phyloP scores from a whole-genome alignment of 2,329 filamentous ascomycete species.

The Cladophialophora chaetospira region DNA sequence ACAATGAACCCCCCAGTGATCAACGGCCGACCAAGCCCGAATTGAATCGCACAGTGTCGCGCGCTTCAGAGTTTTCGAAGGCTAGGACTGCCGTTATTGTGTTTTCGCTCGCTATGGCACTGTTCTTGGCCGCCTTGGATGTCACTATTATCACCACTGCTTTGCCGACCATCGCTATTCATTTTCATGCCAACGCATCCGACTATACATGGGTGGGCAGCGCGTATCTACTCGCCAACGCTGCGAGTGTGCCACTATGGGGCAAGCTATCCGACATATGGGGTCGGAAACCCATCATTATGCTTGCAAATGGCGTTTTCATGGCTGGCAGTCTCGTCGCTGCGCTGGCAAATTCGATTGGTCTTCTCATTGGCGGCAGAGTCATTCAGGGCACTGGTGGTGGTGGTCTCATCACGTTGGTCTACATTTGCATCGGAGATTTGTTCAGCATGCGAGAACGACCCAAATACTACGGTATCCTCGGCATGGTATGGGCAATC shows the following conservation, averaged over 20 bases:
- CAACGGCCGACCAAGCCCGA: slow-evolving; percentile 1
- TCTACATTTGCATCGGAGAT: slow-evolving; percentile 66
- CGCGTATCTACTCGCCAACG: slow-evolving; percentile 49
- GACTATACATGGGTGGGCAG: slow-evolving; percentile 54
- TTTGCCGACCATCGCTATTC: slow-evolving; percentile 46
- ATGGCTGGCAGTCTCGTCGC: slow-evolving; percentile 64
- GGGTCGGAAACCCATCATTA: slow-evolving; percentile 64
- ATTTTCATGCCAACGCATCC: slow-evolving; percentile 46
- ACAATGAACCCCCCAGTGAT: neutral
- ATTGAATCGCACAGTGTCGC: slow-evolving; percentile 33
- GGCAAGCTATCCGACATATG: slow-evolving; percentile 68
- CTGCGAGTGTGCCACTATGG: slow-evolving; percentile 58
- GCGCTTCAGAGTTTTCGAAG: slow-evolving; percentile 43
- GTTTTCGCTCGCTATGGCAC: slow-evolving; percentile 52
- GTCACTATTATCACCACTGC: slow-evolving; percentile 54
- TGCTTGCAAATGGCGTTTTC: slow-evolving; percentile 63
- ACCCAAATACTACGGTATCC: slow-evolving; percentile 63
- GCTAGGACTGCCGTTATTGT: slow-evolving; percentile 46
- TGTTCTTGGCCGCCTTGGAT: slow-evolving; percentile 63
- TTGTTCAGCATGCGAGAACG: slow-evolving; percentile 62
- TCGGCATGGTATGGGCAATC: slow-evolving; percentile 64
- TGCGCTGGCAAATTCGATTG: slow-evolving; percentile 58
- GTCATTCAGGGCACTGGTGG: slow-evolving; percentile 65
- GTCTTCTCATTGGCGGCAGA: slow-evolving; percentile 64
- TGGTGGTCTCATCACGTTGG: slow-evolving; percentile 64